Percentiles rank a stretch among this genome's conserved stretches.
phyloP scores from a whole-genome alignment of 768 basidiomycete genomes.

The Suillus placidus region DNA sequence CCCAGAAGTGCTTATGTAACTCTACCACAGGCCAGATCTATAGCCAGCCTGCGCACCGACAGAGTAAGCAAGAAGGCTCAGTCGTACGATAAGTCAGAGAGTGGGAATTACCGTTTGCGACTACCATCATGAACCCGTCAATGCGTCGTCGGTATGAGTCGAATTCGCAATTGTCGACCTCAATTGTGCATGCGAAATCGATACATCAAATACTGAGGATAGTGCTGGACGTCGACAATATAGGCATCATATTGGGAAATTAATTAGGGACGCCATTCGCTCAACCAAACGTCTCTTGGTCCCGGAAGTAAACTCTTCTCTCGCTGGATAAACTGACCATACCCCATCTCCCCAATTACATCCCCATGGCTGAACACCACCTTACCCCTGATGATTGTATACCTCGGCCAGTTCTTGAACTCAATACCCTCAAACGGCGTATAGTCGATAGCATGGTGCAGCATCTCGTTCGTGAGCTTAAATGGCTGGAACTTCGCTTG shows the following conservation, averaged over 20 bases:
- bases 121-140: background rate
- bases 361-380: slow-evolving; percentile 21
- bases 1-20: too few species aligned
- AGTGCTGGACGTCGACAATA: background rate
- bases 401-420: slow-evolving; percentile 36
- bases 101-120: background rate
- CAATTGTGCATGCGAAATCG: background rate
- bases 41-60: too few species aligned
- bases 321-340: slow-evolving; percentile 14
- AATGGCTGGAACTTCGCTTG: slow-evolving; percentile 14
- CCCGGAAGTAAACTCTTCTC: slow-evolving; percentile 14
- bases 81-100: background rate
- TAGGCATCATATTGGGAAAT: background rate
- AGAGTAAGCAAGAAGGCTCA: background rate
- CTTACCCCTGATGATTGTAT: slow-evolving; percentile 22
- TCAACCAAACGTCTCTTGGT: slow-evolving; percentile 16
- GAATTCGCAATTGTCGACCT: background rate
- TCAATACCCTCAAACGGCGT: slow-evolving; percentile 39
- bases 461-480: slow-evolving; percentile 25
- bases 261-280: slow-evolving; percentile 12
- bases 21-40: too few species aligned
- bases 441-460: slow-evolving; percentile 35
- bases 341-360: slow-evolving; percentile 16
- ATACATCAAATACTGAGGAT: background rate
- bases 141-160: background rate